These are phyloP conservation scores for Chaetomiaceae sp. DNA, from an alignment of 2,329 filamentous ascomycete genomes.

Conservation along the genomic window DNA sequence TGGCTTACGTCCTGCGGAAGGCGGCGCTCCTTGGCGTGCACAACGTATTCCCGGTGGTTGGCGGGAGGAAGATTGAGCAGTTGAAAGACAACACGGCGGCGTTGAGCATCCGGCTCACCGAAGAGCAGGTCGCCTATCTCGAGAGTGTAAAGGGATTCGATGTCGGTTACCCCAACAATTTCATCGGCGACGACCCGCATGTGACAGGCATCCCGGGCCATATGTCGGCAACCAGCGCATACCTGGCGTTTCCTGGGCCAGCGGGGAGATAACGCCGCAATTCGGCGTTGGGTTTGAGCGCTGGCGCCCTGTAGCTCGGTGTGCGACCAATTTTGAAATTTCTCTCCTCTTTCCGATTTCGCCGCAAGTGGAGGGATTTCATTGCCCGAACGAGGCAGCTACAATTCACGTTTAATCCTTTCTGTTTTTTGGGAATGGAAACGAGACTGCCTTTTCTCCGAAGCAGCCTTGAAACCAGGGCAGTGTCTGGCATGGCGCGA, in stretches of 20 bases:
- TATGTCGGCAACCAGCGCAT: conserved; percentile 2
- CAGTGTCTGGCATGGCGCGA: too few species aligned
- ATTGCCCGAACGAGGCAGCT: too few species aligned
- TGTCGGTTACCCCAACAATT: conserved; percentile 49
- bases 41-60: conserved; percentile 52
- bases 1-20: conserved; percentile 50
- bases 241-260: background rate
- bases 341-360: too few species aligned
- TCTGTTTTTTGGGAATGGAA: too few species aligned
- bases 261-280: background rate
- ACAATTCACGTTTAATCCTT: too few species aligned
- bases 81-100: conserved; percentile 53
- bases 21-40: conserved; percentile 30
- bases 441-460: too few species aligned
- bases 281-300: too few species aligned
- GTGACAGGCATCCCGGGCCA: conserved; percentile 5
- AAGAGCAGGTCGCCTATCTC: conserved; percentile 51
- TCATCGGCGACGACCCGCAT: conserved; percentile 32
- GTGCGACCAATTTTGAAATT: too few species aligned
- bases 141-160: conserved; percentile 52
- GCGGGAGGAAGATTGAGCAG: conserved; percentile 49
- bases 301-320: too few species aligned
- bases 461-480: too few species aligned
- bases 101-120: conserved; percentile 44
- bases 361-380: too few species aligned